A percentile compares a stretch with the other conserved stretches of the same genome.
phyloP scores from a whole-genome alignment of 2,329 filamentous ascomycete species.

The Fusarium incarnatum region DNA sequence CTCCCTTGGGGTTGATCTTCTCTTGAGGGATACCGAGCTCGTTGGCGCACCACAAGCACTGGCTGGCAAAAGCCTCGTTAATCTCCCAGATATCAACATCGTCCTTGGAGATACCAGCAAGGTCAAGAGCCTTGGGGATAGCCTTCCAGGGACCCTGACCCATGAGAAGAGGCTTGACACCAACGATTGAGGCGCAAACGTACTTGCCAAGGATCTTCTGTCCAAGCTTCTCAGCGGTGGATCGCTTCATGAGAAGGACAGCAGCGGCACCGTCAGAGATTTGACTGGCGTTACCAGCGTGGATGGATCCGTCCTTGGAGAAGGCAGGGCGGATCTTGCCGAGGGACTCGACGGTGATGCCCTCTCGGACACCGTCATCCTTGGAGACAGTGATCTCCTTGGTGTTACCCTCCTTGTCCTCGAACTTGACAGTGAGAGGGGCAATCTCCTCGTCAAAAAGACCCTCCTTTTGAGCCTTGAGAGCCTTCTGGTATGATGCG shows the following conservation, averaged over 20 bases:
- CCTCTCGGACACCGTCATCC: slow-evolving; percentile 88
- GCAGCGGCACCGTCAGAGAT: slow-evolving; percentile 96
- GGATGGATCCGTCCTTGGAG: slow-evolving; percentile 90
- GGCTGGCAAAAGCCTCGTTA: slow-evolving; percentile 97
- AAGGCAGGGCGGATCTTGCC: slow-evolving; percentile 92
- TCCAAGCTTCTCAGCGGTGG: slow-evolving; percentile 86
- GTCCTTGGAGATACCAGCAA: slow-evolving; percentile 85
- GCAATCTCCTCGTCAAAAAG: slow-evolving; percentile 93
- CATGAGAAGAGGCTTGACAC: slow-evolving; percentile 94
- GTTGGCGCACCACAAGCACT: slow-evolving; percentile 93
- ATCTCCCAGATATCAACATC: slow-evolving; percentile 99
- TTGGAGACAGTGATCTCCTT: slow-evolving; percentile 84
- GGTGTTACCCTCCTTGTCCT: slow-evolving; percentile 89
- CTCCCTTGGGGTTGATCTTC: slow-evolving; percentile 98
- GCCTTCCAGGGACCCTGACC: slow-evolving; percentile 95
- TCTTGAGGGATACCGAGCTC: slow-evolving; percentile 83
- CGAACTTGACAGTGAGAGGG: slow-evolving; percentile 86
- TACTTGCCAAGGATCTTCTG: slow-evolving; percentile 94
- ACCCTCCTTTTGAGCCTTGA: slow-evolving; percentile 85
- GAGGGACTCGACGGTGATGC: slow-evolving; percentile 89
- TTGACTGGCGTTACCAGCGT: slow-evolving; percentile 95
- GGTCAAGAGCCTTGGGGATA: slow-evolving; percentile 90
- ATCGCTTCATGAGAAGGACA: slow-evolving; percentile 94
- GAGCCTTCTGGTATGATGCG: slow-evolving; percentile 90
- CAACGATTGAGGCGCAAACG: slow-evolving; percentile 85